Conservation (phyloP, 345 rosid genomes). For the Eutrema japonicum region DNA sequence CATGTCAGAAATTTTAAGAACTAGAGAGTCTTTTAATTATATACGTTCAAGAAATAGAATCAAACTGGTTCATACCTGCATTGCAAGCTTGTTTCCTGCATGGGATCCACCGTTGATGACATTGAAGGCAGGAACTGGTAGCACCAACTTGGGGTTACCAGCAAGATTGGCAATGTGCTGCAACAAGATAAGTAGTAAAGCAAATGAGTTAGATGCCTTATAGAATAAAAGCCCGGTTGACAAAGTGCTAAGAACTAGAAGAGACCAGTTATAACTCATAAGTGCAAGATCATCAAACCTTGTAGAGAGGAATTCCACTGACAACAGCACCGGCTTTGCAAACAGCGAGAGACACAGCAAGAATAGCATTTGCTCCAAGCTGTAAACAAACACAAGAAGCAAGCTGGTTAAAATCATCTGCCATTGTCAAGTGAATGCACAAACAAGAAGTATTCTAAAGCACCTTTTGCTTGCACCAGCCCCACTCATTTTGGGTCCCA, state of each 20-base stretch:
- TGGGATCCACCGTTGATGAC: conserved; percentile 98
- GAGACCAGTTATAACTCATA: background rate
- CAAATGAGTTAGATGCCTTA: conserved; percentile 3
- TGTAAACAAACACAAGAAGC: conserved; percentile 27
- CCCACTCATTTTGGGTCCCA: conserved; percentile 97
- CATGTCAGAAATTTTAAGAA: background rate
- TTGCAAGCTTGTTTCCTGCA: conserved; percentile 94
- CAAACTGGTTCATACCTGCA: conserved; percentile 60
- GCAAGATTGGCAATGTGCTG: conserved; percentile 77
- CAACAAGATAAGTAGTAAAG: conserved; percentile 25
- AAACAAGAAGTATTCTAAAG: conserved; percentile 1
- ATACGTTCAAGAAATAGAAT: background rate
- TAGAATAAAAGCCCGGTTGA: background rate
- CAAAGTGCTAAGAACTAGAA: background rate
- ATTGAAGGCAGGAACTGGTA: conserved; percentile 95
- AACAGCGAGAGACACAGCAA: conserved; percentile 91
- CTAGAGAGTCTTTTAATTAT: background rate
- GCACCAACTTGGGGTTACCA: conserved; percentile 74
- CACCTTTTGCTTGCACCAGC: conserved; percentile 99
- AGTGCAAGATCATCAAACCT: conserved; percentile 48
- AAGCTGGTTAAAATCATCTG: background rate
- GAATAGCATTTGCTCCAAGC: conserved; percentile 97
- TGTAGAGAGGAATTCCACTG: conserved; percentile 73
- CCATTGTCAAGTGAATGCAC: background rate
- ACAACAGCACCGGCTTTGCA: conserved; percentile 90